Conservation (phyloP, 179 eudicot genomes). For the Amaranthus tricolor region DNA sequence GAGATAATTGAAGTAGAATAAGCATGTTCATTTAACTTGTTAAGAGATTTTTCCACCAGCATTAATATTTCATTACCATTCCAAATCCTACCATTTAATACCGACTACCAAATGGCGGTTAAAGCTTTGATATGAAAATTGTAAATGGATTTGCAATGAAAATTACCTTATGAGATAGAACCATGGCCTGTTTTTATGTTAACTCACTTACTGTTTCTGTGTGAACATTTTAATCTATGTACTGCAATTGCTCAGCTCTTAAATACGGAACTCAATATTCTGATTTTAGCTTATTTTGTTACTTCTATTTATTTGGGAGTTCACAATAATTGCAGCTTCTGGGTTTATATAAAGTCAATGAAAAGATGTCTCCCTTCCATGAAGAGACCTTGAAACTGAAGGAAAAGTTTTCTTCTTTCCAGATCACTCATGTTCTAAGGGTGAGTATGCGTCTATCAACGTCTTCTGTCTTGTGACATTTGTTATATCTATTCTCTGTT, state of each 20-base stretch:
- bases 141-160: no score
- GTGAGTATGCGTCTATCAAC: slow-evolving; percentile 30
- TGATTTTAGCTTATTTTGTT: not conserved
- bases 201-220: no score
- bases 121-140: no score
- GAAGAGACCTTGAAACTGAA: slow-evolving; percentile 54
- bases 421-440: slow-evolving; percentile 67
- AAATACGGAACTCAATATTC: not conserved
- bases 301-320: not conserved
- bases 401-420: slow-evolving; percentile 51
- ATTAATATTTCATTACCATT: no score
- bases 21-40: no score
- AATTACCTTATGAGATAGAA: no score
- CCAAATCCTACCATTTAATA: no score
- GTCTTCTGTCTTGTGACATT: not conserved
- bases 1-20: no score
- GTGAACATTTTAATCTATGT: no score
- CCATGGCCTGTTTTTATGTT: no score
- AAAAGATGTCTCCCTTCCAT: slow-evolving; percentile 43
- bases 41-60: no score
- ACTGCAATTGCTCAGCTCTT: not conserved
- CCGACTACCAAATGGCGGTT: no score
- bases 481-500: not conserved
- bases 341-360: slow-evolving; percentile 59
- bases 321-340: slow-evolving; percentile 43